Evolutionary conservation across 257 asterid species (phyloP).

Genomic region (Marsdenia floribunda): DNA sequence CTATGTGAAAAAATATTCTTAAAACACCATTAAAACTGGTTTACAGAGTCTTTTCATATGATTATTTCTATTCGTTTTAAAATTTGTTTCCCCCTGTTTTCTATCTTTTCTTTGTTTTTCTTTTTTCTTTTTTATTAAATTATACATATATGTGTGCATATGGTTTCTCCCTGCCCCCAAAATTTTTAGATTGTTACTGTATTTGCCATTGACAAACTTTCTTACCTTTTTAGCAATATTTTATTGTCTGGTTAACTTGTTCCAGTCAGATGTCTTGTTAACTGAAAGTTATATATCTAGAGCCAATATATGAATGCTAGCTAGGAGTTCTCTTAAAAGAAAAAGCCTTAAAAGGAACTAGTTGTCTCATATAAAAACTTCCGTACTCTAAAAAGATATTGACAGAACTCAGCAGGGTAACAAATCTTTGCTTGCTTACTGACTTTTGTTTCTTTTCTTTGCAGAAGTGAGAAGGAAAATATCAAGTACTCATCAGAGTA

Average conservation of each 20-base stretch:
- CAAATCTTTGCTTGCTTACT: slow-evolving; percentile 7
- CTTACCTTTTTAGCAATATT: not conserved
- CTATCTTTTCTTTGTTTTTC: no score
- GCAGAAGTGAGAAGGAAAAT: slow-evolving; percentile 68
- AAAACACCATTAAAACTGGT: not conserved
- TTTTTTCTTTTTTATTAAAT: no score
- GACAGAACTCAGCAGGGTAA: not conserved
- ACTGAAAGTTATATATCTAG: not conserved
- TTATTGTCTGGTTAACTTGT: not conserved
- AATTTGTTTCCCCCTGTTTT: not conserved
- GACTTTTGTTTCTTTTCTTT: slow-evolving; percentile 21
- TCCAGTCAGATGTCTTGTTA: not conserved
- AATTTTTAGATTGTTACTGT: not conserved
- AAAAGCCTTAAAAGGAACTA: not conserved
- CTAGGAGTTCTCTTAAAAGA: not conserved
- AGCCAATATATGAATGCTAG: not conserved
- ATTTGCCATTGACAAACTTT: not conserved
- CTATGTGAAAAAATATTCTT: not conserved
- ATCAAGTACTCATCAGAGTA: slow-evolving; percentile 42
- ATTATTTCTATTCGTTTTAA: not conserved
- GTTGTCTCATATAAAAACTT: not conserved
- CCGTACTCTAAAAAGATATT: not conserved
- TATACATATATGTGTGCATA: no score
- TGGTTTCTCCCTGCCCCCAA: not conserved
- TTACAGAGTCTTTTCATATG: not conserved